Evolutionary conservation across 2,329 filamentous ascomycete species (phyloP).

Genomic region (Aspergillus sp.): DNA sequence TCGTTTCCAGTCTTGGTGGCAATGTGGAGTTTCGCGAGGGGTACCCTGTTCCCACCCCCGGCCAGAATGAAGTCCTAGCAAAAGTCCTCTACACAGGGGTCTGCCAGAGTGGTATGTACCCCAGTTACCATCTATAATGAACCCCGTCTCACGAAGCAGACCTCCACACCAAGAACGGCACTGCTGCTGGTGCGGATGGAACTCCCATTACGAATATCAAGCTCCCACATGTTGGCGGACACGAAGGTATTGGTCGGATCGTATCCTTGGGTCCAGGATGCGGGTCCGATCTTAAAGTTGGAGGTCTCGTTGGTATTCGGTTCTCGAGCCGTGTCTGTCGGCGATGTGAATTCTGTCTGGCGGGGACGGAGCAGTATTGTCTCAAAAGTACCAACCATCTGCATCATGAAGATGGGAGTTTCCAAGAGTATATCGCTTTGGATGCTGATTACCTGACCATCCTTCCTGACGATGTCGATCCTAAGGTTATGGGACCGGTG

Average conservation of each 20-base stretch:
- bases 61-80: conserved; percentile 40
- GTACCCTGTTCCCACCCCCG: conserved; percentile 38
- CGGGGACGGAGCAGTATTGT: conserved; percentile 38
- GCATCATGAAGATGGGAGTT: conserved; percentile 44
- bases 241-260: conserved; percentile 42
- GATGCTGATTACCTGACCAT: conserved; percentile 42
- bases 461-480: conserved; percentile 40
- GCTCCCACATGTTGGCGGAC: conserved; percentile 42
- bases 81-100: conserved; percentile 43
- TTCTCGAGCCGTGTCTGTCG: conserved; percentile 41
- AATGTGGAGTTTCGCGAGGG: conserved; percentile 36
- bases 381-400: conserved; percentile 40
- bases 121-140: not conserved
- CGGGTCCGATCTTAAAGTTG: conserved; percentile 30
- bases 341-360: conserved; percentile 41
- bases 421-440: conserved; percentile 42
- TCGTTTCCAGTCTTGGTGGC: conserved; percentile 38
- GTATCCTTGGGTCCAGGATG: conserved; percentile 35
- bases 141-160: conserved; percentile 16
- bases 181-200: conserved; percentile 34
- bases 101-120: conserved; percentile 38
- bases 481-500: conserved; percentile 36
- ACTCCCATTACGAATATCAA: conserved; percentile 42
- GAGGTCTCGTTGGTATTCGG: conserved; percentile 39
- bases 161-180: conserved; percentile 37